Percentiles rank a stretch among this genome's conserved stretches.
Conservation (phyloP, 2,329 filamentous ascomycete genomes). For the Nigrospora osmanthi region DNA sequence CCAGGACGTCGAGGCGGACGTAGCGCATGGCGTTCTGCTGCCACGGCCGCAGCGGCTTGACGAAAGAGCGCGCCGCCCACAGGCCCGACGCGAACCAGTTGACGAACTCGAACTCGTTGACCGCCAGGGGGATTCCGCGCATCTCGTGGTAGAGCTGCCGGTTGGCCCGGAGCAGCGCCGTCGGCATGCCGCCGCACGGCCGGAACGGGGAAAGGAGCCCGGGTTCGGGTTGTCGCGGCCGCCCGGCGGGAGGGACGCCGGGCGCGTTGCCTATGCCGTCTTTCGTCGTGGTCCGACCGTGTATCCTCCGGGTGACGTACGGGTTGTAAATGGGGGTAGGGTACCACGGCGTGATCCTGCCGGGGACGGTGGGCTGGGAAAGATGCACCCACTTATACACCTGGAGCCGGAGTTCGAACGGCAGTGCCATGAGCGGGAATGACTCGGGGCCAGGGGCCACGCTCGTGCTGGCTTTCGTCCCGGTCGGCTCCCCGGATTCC, state of each 20-base stretch:
- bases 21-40: slow-evolving; percentile 31
- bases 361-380: slow-evolving; percentile 27
- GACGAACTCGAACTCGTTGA: slow-evolving; percentile 38
- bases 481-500: no score
- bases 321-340: slow-evolving; percentile 23
- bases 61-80: slow-evolving; percentile 29
- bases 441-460: neutral
- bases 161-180: slow-evolving; percentile 27
- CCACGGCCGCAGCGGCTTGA: slow-evolving; percentile 27
- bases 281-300: no score
- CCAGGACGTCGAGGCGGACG: slow-evolving; percentile 31
- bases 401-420: slow-evolving; percentile 36
- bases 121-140: slow-evolving; percentile 28
- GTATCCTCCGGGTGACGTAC: slow-evolving; percentile 17
- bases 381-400: slow-evolving; percentile 36
- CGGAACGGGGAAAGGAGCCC: slow-evolving; percentile 23
- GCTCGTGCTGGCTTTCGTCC: no score
- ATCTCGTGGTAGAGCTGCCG: slow-evolving; percentile 34
- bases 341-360: slow-evolving; percentile 31
- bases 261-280: no score
- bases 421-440: slow-evolving; percentile 26
- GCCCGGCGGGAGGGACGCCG: no score
- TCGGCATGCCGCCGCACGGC: slow-evolving; percentile 30
- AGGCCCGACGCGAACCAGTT: slow-evolving; percentile 38
- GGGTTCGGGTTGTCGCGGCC: neutral